Conservation (phyloP, 371 early-diverging fungal species). For the Massospora cicadina region DNA sequence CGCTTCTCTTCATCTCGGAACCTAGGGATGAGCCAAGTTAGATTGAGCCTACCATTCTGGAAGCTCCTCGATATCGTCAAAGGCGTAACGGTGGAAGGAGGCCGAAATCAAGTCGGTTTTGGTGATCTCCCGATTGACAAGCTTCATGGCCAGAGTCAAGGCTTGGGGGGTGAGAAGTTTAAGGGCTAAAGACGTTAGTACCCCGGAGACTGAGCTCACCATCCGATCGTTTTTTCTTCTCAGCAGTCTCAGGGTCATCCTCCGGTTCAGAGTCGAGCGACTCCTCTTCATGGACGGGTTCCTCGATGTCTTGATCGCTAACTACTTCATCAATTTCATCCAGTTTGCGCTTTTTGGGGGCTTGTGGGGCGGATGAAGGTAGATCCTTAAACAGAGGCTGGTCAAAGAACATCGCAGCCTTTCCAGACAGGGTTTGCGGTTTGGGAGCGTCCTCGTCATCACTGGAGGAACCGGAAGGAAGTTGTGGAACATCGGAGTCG, state of each 20-base stretch:
- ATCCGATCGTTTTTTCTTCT: conserved; percentile 34
- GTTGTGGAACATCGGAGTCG: conserved; percentile 14
- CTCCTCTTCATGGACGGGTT: conserved; percentile 12
- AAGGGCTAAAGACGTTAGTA: conserved; percentile 16
- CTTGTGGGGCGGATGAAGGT: conserved; percentile 17
- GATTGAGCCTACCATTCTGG: conserved; percentile 48
- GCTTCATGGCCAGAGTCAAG: conserved; percentile 68
- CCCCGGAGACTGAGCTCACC: conserved; percentile 15
- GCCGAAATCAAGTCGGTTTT: conserved; percentile 66
- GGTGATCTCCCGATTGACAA: conserved; percentile 56
- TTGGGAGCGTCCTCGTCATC: conserved; percentile 25
- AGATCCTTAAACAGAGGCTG: conserved; percentile 72
- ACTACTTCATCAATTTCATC: conserved; percentile 14
- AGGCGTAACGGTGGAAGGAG: conserved; percentile 76
- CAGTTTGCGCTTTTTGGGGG: conserved; percentile 43
- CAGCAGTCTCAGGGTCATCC: conserved; percentile 29
- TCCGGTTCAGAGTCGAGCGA: conserved; percentile 21
- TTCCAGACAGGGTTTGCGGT: conserved; percentile 27
- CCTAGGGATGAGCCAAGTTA: conserved; percentile 12
- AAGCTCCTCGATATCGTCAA: conserved; percentile 63
- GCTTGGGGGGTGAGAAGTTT: conserved; percentile 65
- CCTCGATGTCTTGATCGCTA: conserved; percentile 20
- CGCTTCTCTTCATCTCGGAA: conserved; percentile 79
- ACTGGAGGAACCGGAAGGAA: conserved; percentile 19
- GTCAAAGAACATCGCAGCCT: conserved; percentile 80